Base-by-base conservation (phyloP, 768 basidiomycete genomes). In the Kwoniella dendrophila region DNA sequence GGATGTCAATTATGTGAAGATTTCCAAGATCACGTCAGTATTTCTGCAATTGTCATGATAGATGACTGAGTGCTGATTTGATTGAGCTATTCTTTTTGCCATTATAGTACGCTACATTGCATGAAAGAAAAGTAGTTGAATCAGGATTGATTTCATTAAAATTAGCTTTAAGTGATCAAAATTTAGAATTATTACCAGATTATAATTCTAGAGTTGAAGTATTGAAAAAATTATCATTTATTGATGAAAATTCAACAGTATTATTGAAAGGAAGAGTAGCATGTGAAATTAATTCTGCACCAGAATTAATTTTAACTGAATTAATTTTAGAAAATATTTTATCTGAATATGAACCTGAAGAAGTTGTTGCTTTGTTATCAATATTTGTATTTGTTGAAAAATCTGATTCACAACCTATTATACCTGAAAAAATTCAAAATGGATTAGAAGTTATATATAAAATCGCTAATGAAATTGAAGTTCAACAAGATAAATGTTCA, bases 251-350 rank as follows among this genome's bases (percentile, higher is more conserved):
- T 70, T 89, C 91, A 32, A 99, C 95, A 0, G 93, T 99, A 2
- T 84, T 91, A 30, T 83, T 99, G 51, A 99, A 99, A 77, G 96
- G 96, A 18, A 86, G 96, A 50, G 96, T 99, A 16, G 96, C 96
- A 32, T 99, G 96, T 82, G 96, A 99, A 94, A 98, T 99, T 76
- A 99, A 99, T 77, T 97, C 95, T 6, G 91, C 89, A n/a, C 92
- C 91, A 65, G 96, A 98, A 72, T 89, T 99, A 26, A 86, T 99
- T 49, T 82, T 98, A 48, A 99, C 96, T 0, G 96, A 99, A 73
- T 85, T 99, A 52, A 95, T 99, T 57, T 84, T 98, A 53, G 96
- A 99, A 74, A 99, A 99, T 74, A 89, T 90, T 0, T 82, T 98
- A 29, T 91, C 92, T 5, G 82, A 82, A 14, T 98, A 90, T 76